Percentiles rank a stretch among this genome's conserved stretches.
phyloP scores from a whole-genome alignment of 2,329 filamentous ascomycete genomes.

The Monosporascus sp. region DNA sequence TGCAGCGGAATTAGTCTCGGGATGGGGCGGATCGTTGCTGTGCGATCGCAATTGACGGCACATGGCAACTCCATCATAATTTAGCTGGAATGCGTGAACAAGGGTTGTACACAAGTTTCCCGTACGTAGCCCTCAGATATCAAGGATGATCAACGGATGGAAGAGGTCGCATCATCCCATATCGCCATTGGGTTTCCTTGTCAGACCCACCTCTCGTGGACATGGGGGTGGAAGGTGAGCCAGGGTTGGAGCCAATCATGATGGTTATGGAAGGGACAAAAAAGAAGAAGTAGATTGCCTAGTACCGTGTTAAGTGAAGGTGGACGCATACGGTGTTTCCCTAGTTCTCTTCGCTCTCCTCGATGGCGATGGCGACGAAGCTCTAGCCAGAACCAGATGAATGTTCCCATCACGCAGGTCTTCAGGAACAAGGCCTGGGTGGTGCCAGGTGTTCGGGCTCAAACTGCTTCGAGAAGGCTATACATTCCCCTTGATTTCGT shows the following conservation, averaged over 20 bases:
- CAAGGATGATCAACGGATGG: neutral
- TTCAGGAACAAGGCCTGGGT: constrained; percentile 2
- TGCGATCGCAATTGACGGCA: constrained; percentile 4
- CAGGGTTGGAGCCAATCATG: neutral
- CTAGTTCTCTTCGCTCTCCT: neutral
- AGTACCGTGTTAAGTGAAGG: neutral
- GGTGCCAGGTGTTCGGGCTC: constrained; percentile 8
- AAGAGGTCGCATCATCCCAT: constrained; percentile 5
- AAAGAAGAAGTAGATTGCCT: neutral
- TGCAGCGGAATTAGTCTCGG: constrained; percentile 3
- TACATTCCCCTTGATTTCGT: neutral
- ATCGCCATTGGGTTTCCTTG: constrained; percentile 1
- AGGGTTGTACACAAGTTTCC: neutral
- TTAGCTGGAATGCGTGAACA: neutral
- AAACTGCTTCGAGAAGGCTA: neutral
- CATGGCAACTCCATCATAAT: neutral
- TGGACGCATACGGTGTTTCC: neutral
- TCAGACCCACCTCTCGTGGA: neutral
- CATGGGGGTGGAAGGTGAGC: neutral
- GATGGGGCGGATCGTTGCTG: constrained; percentile 8
- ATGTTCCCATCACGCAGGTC: neutral
- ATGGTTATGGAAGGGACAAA: neutral
- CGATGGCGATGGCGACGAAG: neutral
- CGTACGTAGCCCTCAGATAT: neutral
- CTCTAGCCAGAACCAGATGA: too few relatives aligned